Evolutionary conservation across 1,284 basidiomycete species (phyloP).

Genomic region (Volvariella volvacea): DNA sequence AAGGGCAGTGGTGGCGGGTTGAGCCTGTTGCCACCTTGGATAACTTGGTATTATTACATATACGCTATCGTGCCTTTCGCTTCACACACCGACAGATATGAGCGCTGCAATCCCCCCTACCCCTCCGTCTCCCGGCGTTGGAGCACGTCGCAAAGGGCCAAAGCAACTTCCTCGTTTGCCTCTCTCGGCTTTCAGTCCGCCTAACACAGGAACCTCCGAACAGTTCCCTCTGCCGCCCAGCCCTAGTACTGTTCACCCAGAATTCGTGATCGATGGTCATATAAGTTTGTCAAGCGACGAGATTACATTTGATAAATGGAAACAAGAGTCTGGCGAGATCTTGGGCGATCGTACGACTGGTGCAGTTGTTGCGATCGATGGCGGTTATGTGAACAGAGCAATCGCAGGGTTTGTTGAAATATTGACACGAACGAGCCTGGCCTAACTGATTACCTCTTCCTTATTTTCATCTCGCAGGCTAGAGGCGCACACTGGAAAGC

Average conservation of each 20-base stretch:
- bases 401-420: background rate
- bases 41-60: no score
- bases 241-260: slow-evolving; percentile 58
- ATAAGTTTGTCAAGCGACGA: slow-evolving; percentile 38
- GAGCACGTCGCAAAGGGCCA: slow-evolving; percentile 49
- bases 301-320: slow-evolving; percentile 40
- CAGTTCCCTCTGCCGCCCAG: slow-evolving; percentile 63
- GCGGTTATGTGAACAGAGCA: slow-evolving; percentile 30
- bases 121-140: slow-evolving; percentile 12
- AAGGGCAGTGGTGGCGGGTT: no score
- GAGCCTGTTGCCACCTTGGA: no score
- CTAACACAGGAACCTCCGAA: slow-evolving; percentile 58
- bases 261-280: slow-evolving; percentile 60
- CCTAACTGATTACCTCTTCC: slow-evolving; percentile 4
- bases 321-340: slow-evolving; percentile 38
- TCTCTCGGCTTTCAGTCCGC: slow-evolving; percentile 63
- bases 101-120: slow-evolving; percentile 6
- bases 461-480: slow-evolving; percentile 5
- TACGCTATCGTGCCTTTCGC: no score
- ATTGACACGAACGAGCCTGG: slow-evolving; percentile 21
- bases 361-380: slow-evolving; percentile 46
- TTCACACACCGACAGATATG: no score
- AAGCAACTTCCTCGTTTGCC: slow-evolving; percentile 64
- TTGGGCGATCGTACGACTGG: slow-evolving; percentile 40
- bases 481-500: background rate